A percentile compares a stretch with the other conserved stretches of the same genome.
phyloP scores from a whole-genome alignment of 345 rosid genomes.

The Leavenworthia alabamica region DNA sequence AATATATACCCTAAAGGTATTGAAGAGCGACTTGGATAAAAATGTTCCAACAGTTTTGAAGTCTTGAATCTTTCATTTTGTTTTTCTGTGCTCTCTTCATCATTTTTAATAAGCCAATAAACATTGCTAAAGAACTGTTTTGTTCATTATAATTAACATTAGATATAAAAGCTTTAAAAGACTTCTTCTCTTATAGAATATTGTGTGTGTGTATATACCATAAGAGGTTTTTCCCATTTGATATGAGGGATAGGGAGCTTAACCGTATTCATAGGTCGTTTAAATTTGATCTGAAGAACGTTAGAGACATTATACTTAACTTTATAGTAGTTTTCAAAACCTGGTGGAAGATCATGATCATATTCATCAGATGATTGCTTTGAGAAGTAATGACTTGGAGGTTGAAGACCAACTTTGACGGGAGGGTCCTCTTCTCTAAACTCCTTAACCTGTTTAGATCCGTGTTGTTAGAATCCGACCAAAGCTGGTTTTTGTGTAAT shows the following conservation, averaged over 20 bases:
- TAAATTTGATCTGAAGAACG: slow-evolving; percentile 42
- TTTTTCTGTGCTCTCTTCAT: slow-evolving; percentile 58
- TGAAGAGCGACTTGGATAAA: too few relatives aligned
- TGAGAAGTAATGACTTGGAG: slow-evolving; percentile 14
- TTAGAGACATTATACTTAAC: slow-evolving; percentile 15
- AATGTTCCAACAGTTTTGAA: too few relatives aligned
- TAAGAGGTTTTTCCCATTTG: slow-evolving; percentile 48
- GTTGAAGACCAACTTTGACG: slow-evolving; percentile 36
- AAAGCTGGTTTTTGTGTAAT: neutral
- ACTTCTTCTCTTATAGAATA: neutral
- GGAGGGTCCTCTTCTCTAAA: slow-evolving; percentile 48
- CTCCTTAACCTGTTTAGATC: slow-evolving; percentile 40
- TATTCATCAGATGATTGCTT: slow-evolving; percentile 14
- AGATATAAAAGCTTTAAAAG: neutral
- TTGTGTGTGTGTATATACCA: slow-evolving; percentile 32
- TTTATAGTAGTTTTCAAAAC: slow-evolving; percentile 30
- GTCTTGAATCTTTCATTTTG: too few relatives aligned
- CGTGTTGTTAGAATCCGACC: neutral
- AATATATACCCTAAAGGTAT: too few relatives aligned
- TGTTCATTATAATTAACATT: neutral
- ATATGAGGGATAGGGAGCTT: slow-evolving; percentile 33
- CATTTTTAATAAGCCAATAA: slow-evolving; percentile 42
- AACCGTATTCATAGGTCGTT: slow-evolving; percentile 20
- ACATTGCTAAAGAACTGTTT: slow-evolving; percentile 38
- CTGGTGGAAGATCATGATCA: slow-evolving; percentile 37